Base-by-base conservation (phyloP, 75 land plant species). In the Picea glauca region DNA sequence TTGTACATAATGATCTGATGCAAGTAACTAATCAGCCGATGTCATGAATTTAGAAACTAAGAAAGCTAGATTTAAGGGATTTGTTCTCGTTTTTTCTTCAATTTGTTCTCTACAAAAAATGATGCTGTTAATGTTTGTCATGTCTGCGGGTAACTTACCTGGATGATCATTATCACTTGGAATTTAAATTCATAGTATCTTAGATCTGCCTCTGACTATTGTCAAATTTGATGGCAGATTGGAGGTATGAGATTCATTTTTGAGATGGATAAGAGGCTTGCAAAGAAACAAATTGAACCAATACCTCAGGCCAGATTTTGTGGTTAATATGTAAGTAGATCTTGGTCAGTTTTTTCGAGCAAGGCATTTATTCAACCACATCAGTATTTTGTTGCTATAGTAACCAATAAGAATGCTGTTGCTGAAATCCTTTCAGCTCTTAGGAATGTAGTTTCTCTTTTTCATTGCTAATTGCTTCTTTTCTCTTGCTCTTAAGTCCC, bases 181-280 rank as follows among this genome's bases (percentile, higher is more conserved):
- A 11, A 68, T 46, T 43, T 40, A 68, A 18, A 1, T 58, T 56
- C 20, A 58, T 76, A 12, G 6, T 15, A 31, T 1, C 32, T 26
- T 58, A 32, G 6, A 32, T n/a, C 31, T 11, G 11, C 38, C 3
- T 8, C 15, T 46, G 50, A 23, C 31, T 26, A n/a, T 30, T 77
- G 74, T 64, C 18, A 35, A 21, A n/a, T 60, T 63, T 38, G 21
- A 23, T 64, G 85, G 76, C 91, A 86, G 91, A 77, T 81, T 13
- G 89, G 90, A 61, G 92, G 87, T n/a, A 83, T 91, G 93, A 80
- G 87, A 66, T 89, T 89, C 64, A 82, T 90, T 73, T 91, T 91
- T 83, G 92, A 91, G 78, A 85, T 82, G 18, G 87, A 85, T 58
- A 81, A 76, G 75, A 83, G 70, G 73, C 85, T 87, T 18, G 84